Conservation (phyloP, 257 asterid genomes). For the Nicotiana attenuata region DNA sequence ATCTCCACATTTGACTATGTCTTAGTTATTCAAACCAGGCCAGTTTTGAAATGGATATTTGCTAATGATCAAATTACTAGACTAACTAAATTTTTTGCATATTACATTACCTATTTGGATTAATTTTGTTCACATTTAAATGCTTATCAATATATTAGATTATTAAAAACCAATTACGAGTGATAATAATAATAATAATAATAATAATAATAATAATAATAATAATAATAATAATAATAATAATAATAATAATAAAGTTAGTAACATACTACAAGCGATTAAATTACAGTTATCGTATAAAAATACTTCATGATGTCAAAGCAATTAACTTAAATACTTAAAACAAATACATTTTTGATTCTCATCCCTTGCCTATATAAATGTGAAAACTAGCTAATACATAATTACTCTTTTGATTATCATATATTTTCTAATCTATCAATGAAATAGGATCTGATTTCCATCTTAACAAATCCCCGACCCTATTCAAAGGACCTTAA, state of each 20-base stretch:
- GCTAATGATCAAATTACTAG: neutral
- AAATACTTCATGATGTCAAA: neutral
- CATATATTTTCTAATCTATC: neutral
- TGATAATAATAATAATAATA: neutral
- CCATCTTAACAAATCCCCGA: neutral
- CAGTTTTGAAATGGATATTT: neutral
- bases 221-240: too few relatives aligned
- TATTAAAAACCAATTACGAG: neutral
- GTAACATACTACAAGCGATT: neutral
- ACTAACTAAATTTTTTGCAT: neutral
- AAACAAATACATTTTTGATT: neutral
- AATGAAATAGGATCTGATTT: neutral
- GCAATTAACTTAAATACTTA: neutral
- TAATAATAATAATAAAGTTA: too few relatives aligned
- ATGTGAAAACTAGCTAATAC: neutral
- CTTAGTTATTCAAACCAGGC: neutral
- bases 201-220: too few relatives aligned
- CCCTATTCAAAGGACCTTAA: neutral
- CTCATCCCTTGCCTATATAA: neutral
- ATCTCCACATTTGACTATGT: neutral
- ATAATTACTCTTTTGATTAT: neutral
- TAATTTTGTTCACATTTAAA: neutral
- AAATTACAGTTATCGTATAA: neutral
- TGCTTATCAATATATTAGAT: neutral
- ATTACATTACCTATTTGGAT: neutral